phyloP scores from a whole-genome alignment of 345 rosid species.

The Boechera divaricarpa region DNA sequence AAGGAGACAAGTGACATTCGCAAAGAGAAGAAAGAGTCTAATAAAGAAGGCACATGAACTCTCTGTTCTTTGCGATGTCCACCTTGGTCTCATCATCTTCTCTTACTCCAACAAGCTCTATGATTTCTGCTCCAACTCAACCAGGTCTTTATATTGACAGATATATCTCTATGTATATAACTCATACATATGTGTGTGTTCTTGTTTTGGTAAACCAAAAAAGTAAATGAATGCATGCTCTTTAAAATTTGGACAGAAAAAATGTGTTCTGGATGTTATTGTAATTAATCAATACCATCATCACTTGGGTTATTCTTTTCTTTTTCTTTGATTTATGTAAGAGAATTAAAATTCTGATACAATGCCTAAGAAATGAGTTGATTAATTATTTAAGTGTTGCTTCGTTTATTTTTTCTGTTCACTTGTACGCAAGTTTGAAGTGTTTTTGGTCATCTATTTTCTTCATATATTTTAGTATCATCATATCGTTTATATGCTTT shows the following conservation, averaged over 20 bases:
- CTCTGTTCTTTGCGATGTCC: slow-evolving; percentile 76
- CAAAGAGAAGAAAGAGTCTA: slow-evolving; percentile 67
- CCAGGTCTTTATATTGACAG: slow-evolving; percentile 2
- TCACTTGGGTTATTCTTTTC: neutral
- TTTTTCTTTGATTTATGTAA: too few species aligned
- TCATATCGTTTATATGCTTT: too few species aligned
- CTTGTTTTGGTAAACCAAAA: slow-evolving; percentile 11
- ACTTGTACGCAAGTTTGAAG: too few species aligned
- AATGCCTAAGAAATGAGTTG: too few species aligned
- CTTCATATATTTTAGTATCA: too few species aligned
- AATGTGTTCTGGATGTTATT: neutral
- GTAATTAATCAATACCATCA: slow-evolving; percentile 1
- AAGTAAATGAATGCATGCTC: neutral
- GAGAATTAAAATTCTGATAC: too few species aligned
- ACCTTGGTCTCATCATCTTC: slow-evolving; percentile 72
- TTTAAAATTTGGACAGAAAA: neutral
- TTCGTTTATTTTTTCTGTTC: neutral
- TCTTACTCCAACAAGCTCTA: slow-evolving; percentile 70
- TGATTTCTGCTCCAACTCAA: slow-evolving; percentile 38
- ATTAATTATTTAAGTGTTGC: neutral
- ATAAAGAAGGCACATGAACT: slow-evolving; percentile 80
- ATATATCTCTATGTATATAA: neutral
- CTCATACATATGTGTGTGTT: neutral
- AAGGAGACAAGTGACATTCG: slow-evolving; percentile 74
- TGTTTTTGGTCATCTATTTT: too few species aligned